Evolutionary conservation across 2,329 filamentous ascomycete genomes (phyloP).

Genomic region (Tolypocladium album): DNA sequence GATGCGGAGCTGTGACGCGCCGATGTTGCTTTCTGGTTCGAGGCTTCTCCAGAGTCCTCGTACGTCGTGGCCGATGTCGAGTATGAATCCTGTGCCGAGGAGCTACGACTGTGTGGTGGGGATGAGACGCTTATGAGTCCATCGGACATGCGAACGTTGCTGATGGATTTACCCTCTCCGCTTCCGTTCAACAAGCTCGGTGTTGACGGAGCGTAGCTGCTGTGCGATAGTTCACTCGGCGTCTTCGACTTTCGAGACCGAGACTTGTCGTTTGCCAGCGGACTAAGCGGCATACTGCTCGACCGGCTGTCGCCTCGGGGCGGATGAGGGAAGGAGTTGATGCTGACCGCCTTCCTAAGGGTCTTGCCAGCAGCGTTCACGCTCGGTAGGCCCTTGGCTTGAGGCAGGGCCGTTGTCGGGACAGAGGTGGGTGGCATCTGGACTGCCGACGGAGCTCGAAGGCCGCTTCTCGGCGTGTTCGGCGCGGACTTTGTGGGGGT

Average conservation of each 20-base stretch:
- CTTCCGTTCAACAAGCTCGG: conserved; percentile 72
- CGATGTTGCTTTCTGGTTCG: conserved; percentile 19
- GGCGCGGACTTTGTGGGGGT: conserved; percentile 27
- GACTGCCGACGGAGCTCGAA: conserved; percentile 47
- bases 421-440: conserved; percentile 42
- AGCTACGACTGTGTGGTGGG: conserved; percentile 79
- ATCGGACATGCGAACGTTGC: conserved; percentile 58
- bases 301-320: conserved; percentile 55
- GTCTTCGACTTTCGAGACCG: conserved; percentile 43
- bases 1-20: conserved; percentile 17
- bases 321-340: conserved; percentile 86
- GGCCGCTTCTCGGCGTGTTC: conserved; percentile 43
- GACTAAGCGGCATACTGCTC: conserved; percentile 52
- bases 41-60: conserved; percentile 61
- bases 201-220: conserved; percentile 37
- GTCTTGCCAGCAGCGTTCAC: conserved; percentile 54
- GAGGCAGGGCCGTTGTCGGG: conserved; percentile 42
- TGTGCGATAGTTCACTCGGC: conserved; percentile 41
- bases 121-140: conserved; percentile 69
- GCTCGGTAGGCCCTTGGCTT: conserved; percentile 42
- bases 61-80: conserved; percentile 83
- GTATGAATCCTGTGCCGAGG: conserved; percentile 86
- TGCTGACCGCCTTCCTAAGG: conserved; percentile 80
- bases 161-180: conserved; percentile 65
- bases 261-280: conserved; percentile 41